Evolutionary conservation across 106 monocot genomes (phyloP), one percentile per base, ranked within the genome.

Genomic region (Allium fistulosum): DNA sequence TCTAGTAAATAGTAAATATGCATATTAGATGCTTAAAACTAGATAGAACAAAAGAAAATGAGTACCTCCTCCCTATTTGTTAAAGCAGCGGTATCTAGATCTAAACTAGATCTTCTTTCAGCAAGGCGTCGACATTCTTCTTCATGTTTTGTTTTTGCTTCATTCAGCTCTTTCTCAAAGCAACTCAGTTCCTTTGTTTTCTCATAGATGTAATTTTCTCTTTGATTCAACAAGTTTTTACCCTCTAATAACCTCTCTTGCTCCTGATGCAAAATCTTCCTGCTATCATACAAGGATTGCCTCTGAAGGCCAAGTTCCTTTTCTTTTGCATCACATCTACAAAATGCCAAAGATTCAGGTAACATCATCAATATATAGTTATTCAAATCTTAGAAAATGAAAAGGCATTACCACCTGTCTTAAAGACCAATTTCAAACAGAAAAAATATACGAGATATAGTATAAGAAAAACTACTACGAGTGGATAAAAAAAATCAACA

Each of bases 301-400:
- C 86, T 84, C 51, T 87, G 83, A 69, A 78, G 66, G 71, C 61
- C 80, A 53, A 97, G 63, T 27, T 86, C 92, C 13, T 84, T 84
- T 70, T 97, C 96, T 73, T 84, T 92, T 4, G 80, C 74, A 46
- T 84, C 89, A 69, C 75, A 81, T 69, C 96, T 97, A 63, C 58
- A 63, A 6, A 55, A 55, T 37, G 37, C 37, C 37, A 37, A 37
- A 37, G 37, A 37, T 37, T 37, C 37, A 37, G 0, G 37, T 37
- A 37, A 37, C 37, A 37, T 37, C 37, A 37, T 5, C 5, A 37
- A 37, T 37, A 37, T 37, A 37, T 37, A 37, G 37, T 37, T 5
- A 37, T 37, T 5, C 1, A 37, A 37, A 37, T 37, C 37, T 4
- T 37, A 37, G 37, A 37, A 37, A 37, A 37, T 5, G 5, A 5